Evolutionary conservation across 2,329 filamentous ascomycete species (phyloP).

Genomic region (Pseudodiploospora longispora): DNA sequence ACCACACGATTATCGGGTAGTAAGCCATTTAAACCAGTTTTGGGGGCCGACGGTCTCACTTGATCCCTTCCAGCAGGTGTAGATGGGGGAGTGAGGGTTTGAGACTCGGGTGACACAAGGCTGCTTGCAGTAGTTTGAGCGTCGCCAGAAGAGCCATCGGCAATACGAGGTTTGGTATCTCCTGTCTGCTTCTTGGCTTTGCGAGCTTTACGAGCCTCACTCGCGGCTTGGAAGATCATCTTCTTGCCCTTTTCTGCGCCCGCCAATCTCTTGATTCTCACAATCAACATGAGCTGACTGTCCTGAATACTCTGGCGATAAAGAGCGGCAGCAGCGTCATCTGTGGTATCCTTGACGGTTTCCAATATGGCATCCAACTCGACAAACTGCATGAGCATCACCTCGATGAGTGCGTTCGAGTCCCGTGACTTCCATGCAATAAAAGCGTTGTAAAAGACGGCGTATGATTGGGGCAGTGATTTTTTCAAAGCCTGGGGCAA

Average conservation of each 20-base stretch:
- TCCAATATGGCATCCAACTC: constrained; percentile 79
- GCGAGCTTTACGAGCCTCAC: constrained; percentile 58
- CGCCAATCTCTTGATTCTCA: constrained; percentile 70
- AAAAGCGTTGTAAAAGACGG: constrained; percentile 69
- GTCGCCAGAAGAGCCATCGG: constrained; percentile 35
- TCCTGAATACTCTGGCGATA: constrained; percentile 74
- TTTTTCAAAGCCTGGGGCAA: constrained; percentile 55
- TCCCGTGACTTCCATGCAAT: constrained; percentile 79
- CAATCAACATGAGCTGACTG: constrained; percentile 71
- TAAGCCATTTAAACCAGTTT: constrained; percentile 40
- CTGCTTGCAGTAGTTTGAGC: constrained; percentile 29
- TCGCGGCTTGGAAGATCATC: constrained; percentile 67
- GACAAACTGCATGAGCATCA: constrained; percentile 81
- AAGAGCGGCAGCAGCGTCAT: constrained; percentile 64
- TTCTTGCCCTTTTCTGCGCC: constrained; percentile 63
- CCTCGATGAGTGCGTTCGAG: constrained; percentile 67
- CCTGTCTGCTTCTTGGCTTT: constrained; percentile 58
- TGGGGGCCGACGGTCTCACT: constrained; percentile 25
- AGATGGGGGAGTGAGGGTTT: constrained; percentile 46
- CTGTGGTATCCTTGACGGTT: constrained; percentile 70
- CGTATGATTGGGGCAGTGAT: constrained; percentile 60
- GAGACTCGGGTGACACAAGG: constrained; percentile 33
- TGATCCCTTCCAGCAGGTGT: constrained; percentile 37
- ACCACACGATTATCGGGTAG: constrained; percentile 67
- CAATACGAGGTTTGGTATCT: constrained; percentile 62